A percentile compares a stretch with the other conserved stretches of the same genome.
Evolutionary conservation across 176 grass and related monocot genomes (phyloP).

Genomic region (Hordeum marinum): DNA sequence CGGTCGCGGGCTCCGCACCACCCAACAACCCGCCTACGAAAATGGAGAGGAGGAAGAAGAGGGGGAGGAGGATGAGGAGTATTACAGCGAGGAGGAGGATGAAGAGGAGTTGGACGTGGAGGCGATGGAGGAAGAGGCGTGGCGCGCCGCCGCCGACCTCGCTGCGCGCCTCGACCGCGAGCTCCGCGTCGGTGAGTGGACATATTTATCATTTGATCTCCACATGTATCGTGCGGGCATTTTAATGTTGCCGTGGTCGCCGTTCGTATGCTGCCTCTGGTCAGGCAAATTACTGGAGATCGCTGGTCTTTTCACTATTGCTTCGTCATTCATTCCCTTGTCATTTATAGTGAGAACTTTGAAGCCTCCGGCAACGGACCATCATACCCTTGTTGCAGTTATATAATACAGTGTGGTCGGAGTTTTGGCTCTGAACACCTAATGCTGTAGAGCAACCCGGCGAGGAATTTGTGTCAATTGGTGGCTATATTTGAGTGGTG

Average conservation of each 20-base stretch:
- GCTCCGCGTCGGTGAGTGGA: slow-evolving; percentile 43
- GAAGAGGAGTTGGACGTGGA: slow-evolving; percentile 51
- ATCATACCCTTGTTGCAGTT: background rate
- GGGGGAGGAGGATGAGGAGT: background rate
- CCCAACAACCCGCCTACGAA: background rate
- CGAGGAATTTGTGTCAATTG: background rate
- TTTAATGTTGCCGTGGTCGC: background rate
- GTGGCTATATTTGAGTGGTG: background rate
- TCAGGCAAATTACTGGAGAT: background rate
- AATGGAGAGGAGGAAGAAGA: background rate
- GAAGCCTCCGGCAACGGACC: background rate
- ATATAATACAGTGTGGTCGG: background rate
- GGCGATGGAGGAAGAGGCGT: slow-evolving; percentile 82
- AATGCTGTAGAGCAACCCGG: background rate
- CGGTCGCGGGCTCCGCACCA: background rate
- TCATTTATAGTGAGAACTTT: background rate
- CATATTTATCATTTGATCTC: background rate
- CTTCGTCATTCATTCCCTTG: background rate
- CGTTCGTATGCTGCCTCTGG: background rate
- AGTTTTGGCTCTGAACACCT: background rate
- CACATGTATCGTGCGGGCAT: background rate
- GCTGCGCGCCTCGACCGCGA: slow-evolving; percentile 43
- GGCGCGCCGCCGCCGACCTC: slow-evolving; percentile 54
- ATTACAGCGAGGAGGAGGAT: slow-evolving; percentile 11
- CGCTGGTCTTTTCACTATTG: background rate